phyloP scores from a whole-genome alignment of 1,284 basidiomycete species.

The Athelia psychrophila region DNA sequence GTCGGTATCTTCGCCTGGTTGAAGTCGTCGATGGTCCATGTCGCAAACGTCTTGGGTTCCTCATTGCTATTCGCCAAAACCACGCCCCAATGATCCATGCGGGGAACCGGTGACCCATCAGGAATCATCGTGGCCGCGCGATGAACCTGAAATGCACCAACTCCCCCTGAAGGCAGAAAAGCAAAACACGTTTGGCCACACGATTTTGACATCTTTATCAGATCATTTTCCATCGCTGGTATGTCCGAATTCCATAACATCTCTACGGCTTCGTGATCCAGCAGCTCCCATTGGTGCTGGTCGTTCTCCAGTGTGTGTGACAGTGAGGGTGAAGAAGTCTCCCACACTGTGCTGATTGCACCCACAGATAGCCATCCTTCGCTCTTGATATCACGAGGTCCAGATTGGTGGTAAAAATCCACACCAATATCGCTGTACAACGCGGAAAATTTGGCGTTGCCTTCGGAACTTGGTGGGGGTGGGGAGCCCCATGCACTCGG shows the following conservation, averaged over 20 bases:
- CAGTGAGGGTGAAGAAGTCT: constrained; percentile 15
- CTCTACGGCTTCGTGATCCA: no score
- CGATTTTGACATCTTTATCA: constrained; percentile 12
- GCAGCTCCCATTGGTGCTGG: no score
- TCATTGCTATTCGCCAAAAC: constrained; percentile 10
- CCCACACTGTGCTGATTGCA: constrained; percentile 43
- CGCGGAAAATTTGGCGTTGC: constrained; percentile 44
- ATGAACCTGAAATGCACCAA: constrained; percentile 39
- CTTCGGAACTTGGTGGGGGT: constrained; percentile 21
- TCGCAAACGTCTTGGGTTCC: constrained; percentile 35
- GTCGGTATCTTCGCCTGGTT: constrained; percentile 27
- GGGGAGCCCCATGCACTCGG: constrained; percentile 37
- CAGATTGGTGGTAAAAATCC: constrained; percentile 48
- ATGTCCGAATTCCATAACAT: no score
- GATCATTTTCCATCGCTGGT: constrained; percentile 20
- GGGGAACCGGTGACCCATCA: constrained; percentile 15
- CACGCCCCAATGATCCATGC: constrained; percentile 38
- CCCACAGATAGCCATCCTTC: constrained; percentile 49
- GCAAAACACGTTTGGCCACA: constrained; percentile 25
- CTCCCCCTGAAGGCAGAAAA: constrained; percentile 43
- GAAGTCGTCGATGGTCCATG: constrained; percentile 50
- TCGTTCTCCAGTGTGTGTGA: no score
- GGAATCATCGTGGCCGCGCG: constrained; percentile 24
- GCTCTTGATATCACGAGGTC: constrained; percentile 27
- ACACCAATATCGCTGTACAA: constrained; percentile 65